Evolutionary conservation across 148 eudicot genomes (phyloP), one percentile per base, ranked within the genome.

Genomic region (Gaultheria prostrata): DNA sequence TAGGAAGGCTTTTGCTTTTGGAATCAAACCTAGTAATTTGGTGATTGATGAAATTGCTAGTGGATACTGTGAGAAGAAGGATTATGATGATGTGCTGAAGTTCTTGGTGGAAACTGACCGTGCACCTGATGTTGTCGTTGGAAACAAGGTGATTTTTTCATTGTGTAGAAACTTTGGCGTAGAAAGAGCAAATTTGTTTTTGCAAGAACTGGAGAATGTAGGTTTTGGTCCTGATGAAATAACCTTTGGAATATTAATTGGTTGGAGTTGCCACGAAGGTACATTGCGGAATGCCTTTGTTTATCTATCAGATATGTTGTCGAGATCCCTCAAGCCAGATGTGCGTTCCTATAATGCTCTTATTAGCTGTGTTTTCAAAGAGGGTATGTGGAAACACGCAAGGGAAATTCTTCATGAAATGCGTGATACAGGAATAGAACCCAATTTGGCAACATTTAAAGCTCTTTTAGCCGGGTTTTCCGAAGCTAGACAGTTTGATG

Each of bases 391-490:
- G 89, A 86, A 86, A 73, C 94, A 87, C 79, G 87, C 91, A 8
- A 80, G 56, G 1, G 91, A 90, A 21, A 82, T 95, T 89, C 84
- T 93, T 53, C 45, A 74, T 78, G 98, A 95, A 84, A 93, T 95
- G 97, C 84, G 79, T 59, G 97, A 91, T 80, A 75, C 43, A 56
- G 93, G 91, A 76, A 77, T 92, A 72, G 49, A 54, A 75, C 94
- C 93, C 15, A 82, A 89, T 85, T 51, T 91, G 59, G 83, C 83
- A 48, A 95, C 97, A 63, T 95, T 74, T 65, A 89, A 73, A 85
- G 86, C 90, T 79, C 91, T 95, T 83, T 83, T 95, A 83, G 97
- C 98, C 1, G 98, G 98, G 81, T 93, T 87, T 89, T 91, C 90
- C 83, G 85, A 85, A 84, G 91, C 87, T 76, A 89, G 95, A 84